Percentiles rank a stretch among this genome's conserved stretches.
Conservation (phyloP, 2,329 filamentous ascomycete species). For the Eutypella sp. region DNA sequence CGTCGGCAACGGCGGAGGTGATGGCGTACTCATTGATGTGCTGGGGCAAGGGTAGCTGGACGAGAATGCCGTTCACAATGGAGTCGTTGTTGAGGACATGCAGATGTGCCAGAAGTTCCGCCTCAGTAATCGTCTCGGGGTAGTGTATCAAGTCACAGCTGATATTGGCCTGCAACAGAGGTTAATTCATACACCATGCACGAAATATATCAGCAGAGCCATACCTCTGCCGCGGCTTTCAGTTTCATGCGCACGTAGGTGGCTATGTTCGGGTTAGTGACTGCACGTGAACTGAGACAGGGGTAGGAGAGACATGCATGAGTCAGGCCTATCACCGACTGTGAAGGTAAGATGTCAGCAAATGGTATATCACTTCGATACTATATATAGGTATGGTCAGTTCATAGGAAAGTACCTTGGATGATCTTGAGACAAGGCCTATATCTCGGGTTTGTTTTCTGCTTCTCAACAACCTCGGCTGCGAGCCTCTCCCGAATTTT, state of each 20-base stretch:
- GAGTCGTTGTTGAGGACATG: constrained; percentile 80
- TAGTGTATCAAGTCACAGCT: constrained; percentile 81
- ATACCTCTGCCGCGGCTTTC: constrained; percentile 88
- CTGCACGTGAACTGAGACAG: constrained; percentile 12
- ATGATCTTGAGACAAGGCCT: constrained; percentile 89
- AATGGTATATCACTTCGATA: constrained; percentile 3
- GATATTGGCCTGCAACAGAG: constrained; percentile 71
- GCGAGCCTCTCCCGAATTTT: constrained; percentile 79
- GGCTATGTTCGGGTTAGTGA: constrained; percentile 46
- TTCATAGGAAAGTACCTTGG: constrained; percentile 69
- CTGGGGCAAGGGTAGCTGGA: constrained; percentile 85
- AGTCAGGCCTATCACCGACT: constrained; percentile 93
- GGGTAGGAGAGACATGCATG: constrained; percentile 54
- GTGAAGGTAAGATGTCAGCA: constrained; percentile 11
- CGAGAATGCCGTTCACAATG: constrained; percentile 82
- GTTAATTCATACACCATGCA: constrained; percentile 11
- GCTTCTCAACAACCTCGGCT: constrained; percentile 73
- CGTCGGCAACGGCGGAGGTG: constrained; percentile 83
- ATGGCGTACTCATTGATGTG: constrained; percentile 87
- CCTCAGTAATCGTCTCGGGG: constrained; percentile 73
- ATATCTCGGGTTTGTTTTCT: constrained; percentile 80
- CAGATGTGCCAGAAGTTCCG: constrained; percentile 81
- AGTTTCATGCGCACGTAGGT: constrained; percentile 99
- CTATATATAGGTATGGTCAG: constrained; percentile 3
- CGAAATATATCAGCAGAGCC: constrained; percentile 10